phyloP scores from a whole-genome alignment of 331 rosid genomes.

The Quercus tomentella region DNA sequence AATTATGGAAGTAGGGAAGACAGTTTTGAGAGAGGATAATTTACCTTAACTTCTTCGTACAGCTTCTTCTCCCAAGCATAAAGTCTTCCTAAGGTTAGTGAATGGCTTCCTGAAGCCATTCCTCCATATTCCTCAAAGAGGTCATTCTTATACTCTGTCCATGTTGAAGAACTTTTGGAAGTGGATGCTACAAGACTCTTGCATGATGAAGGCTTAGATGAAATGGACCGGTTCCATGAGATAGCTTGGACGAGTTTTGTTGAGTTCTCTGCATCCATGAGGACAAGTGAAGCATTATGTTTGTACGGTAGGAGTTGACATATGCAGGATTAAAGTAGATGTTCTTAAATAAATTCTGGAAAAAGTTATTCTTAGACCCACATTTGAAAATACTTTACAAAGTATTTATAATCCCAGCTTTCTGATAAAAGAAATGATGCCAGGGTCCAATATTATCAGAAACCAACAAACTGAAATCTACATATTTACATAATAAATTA shows the following conservation, averaged over 20 bases:
- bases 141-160: slow-evolving; percentile 80
- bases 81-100: slow-evolving; percentile 78
- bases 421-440: not conserved
- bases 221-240: slow-evolving; percentile 66
- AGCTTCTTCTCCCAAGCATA: slow-evolving; percentile 99
- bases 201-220: slow-evolving; percentile 70
- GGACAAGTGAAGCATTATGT: slow-evolving; percentile 17
- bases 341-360: not conserved
- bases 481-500: not conserved
- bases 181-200: slow-evolving; percentile 75
- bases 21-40: slow-evolving; percentile 1
- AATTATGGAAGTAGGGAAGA: slow-evolving; percentile 1
- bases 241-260: slow-evolving; percentile 77
- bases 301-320: slow-evolving; percentile 17
- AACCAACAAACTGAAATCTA: not conserved
- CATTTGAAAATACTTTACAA: not conserved
- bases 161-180: slow-evolving; percentile 51
- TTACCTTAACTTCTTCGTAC: slow-evolving; percentile 93
- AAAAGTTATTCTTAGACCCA: not conserved
- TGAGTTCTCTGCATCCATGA: slow-evolving; percentile 72
- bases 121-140: slow-evolving; percentile 81
- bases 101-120: slow-evolving; percentile 95
- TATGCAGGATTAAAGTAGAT: not conserved
- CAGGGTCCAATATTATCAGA: not conserved
- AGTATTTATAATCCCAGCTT: slow-evolving; percentile 1